These are phyloP conservation scores for Coemansia furcata DNA, from an alignment of 192 early-diverging fungal genomes.

Conservation along the genomic window DNA sequence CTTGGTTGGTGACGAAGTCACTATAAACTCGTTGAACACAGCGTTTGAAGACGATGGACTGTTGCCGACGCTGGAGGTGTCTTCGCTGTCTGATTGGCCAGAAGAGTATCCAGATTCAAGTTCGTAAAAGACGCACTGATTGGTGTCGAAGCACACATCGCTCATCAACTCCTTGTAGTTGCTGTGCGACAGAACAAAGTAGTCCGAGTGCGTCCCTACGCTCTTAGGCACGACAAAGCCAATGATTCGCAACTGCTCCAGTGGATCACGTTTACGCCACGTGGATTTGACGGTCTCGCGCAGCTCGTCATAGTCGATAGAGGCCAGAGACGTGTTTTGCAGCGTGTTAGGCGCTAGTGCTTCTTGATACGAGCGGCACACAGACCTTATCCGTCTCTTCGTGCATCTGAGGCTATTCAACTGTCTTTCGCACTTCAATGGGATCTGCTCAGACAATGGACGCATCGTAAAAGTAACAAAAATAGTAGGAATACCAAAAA, in stretches of 20 bases:
- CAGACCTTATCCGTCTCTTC: not conserved
- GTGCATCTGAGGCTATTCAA: not conserved
- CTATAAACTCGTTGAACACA: conserved; percentile 36
- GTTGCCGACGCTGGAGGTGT: not conserved
- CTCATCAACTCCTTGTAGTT: conserved; percentile 21
- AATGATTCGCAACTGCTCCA: conserved; percentile 17
- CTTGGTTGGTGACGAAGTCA: not conserved
- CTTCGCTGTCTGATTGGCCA: not conserved
- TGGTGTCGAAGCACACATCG: not conserved
- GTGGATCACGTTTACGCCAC: conserved; percentile 25
- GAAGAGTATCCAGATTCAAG: conserved; percentile 13
- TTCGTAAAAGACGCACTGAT: conserved; percentile 30
- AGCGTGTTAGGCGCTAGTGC: not conserved
- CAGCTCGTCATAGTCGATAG: conserved; percentile 31
- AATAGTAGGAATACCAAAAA: not conserved
- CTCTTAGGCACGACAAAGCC: conserved; percentile 25
- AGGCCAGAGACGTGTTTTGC: not conserved
- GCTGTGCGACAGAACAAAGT: conserved; percentile 3
- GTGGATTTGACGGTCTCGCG: conserved; percentile 31
- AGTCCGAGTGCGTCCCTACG: conserved; percentile 12
- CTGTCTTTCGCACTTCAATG: not conserved
- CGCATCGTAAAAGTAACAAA: not conserved
- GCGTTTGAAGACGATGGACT: not conserved
- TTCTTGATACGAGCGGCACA: not conserved
- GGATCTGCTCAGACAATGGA: not conserved